Evolutionary conservation across 2,329 filamentous ascomycete species (phyloP).

Genomic region (Cladosporium sp.): DNA sequence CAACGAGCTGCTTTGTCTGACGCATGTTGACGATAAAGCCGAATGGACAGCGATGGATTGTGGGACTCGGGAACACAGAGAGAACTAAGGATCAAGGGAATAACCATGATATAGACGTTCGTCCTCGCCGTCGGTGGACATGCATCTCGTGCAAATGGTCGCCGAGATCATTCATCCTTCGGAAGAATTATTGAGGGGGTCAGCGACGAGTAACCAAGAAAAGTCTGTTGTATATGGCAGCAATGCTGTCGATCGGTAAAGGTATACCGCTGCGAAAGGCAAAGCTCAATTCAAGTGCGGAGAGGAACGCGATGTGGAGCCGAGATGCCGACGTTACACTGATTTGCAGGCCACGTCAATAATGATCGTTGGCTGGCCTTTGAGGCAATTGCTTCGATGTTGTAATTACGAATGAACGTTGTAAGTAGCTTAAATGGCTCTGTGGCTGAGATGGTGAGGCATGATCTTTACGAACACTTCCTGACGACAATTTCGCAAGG

Average conservation of each 20-base stretch:
- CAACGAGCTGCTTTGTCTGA: background rate
- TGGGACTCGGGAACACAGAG: too few species aligned
- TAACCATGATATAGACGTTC: background rate
- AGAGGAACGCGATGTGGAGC: constrained; percentile 16
- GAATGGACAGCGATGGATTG: too few species aligned
- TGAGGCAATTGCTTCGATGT: too few species aligned
- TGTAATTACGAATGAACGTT: background rate
- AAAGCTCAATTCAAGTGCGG: constrained; percentile 8
- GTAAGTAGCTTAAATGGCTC: background rate
- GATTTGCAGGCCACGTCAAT: background rate
- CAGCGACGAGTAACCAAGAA: background rate
- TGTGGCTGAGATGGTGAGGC: background rate
- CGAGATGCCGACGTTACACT: constrained; percentile 3
- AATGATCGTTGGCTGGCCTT: background rate
- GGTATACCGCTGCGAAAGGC: constrained; percentile 1
- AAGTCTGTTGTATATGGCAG: background rate
- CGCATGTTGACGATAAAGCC: background rate
- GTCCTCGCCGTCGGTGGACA: background rate
- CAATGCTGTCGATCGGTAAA: constrained; percentile 9
- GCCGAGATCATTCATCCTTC: constrained; percentile 11
- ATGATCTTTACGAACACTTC: background rate
- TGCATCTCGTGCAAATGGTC: constrained; percentile 10
- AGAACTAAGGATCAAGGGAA: background rate
- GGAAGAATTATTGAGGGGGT: constrained; percentile 18
- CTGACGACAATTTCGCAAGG: background rate